Base-by-base conservation (phyloP, 2,329 filamentous ascomycete genomes). In the Exophiala oligosperma region DNA sequence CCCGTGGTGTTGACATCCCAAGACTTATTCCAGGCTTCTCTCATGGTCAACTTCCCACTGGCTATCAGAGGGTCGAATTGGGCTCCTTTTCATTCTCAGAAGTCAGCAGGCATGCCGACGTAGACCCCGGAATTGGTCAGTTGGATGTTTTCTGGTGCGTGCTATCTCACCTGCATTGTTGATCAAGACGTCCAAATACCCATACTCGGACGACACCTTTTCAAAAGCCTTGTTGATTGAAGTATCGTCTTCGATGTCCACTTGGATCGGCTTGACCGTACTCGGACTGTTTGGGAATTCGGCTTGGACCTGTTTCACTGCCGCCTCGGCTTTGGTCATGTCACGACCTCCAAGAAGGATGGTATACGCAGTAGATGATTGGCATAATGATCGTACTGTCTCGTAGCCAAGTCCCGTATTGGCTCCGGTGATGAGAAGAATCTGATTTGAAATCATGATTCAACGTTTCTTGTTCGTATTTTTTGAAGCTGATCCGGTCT, bases 351-450 rank as follows among this genome's bases (percentile, higher is more conserved):
- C 84, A 3, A 88, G 66, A 24, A 86, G 67, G 56, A 88, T 76
- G 7, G 79, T 74, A 68, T 86, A 87, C 1, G 77, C n/a, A 7
- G 71, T 72, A 0, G 68, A 29, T 0, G 84, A 83, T 9, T 71
- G 62, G 46, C 77, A 72, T 0, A 88, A 72, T 1, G 82, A 79
- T 60, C 81, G 84, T 50, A 86, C 78, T 6, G 75, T 77, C 63
- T 87, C 79, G 38, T 78, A 80, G 2, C 86, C 85, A 21, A 88
- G 77, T 14, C 84, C 84, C 0, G 79, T 85, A 64, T 85, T 87
- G 59, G 76, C 84, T 37, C 85, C 84, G 1, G 84, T 87, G 61
- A 87, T 78, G 44, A 87, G 69, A n/a, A 85, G 68, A 59, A 83
- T 57, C 17, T 49, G 26, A n/a, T 37, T 50, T n/a, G 52, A 29